Base-by-base conservation (phyloP, 306 rosid genomes). In the Bauhinia variegata region DNA sequence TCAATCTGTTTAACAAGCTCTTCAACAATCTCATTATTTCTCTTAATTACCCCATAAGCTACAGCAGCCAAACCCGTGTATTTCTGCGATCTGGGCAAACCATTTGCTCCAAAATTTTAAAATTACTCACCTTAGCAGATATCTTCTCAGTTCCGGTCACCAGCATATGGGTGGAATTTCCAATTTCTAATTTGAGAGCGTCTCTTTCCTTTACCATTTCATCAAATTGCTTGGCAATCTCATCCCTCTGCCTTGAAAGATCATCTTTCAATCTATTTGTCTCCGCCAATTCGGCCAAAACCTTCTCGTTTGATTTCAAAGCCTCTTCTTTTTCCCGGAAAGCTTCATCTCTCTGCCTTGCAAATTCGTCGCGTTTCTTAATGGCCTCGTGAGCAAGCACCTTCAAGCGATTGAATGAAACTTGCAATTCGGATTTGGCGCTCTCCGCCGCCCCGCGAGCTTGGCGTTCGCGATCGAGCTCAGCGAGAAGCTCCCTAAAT, bases 21-120 rank as follows among this genome's bases (percentile, higher is more conserved):
- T 55, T 93, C 99, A 23, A 90, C 96, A 54, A 90, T 86, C 83
- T 93, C 99, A 63, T 93, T 90, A 8, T 96, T 85, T 61, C 99
- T 79, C 90, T 88, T 93, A 36, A 93, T 83, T 1, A 90, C 96
- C 5, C 97, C 97, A 9, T 90, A 90, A 0, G 87, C 93, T 54
- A 88, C 89, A 0, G 92, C 86, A 0, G 92, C 91, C 72, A 90
- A 59, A 8, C 99, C 99, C 4, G 95, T 70, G 72, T 90, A 93
- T 52, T 90, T 93, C 56, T 68, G 86, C 57, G 97, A 93, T 43
- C 79, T 70, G 6, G 97, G 99, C 78, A 91, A 68, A 19, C 85
- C 86, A 32, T 70, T 88, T 0, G 65, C 75, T 3, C 83, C 72
- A 49, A 86, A 64, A 75, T 84, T 79, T 83, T 85, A 34, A 84